phyloP scores from a whole-genome alignment of 169 alveolate species.

The Plasmodium billcollinsi region DNA sequence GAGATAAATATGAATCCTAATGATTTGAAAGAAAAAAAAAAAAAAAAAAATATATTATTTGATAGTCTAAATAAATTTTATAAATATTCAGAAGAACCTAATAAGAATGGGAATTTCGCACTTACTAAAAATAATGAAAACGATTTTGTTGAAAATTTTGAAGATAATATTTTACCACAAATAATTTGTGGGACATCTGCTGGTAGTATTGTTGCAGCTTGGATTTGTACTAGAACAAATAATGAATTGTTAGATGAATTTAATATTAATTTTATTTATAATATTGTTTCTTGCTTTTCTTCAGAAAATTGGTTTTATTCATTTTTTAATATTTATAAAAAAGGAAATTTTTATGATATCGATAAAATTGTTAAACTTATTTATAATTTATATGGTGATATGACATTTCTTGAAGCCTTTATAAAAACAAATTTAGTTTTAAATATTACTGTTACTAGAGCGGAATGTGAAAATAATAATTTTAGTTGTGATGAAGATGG shows the following conservation, averaged over 20 bases:
- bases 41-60: too few relatives aligned
- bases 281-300: conserved; percentile 76
- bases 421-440: conserved; percentile 85
- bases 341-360: conserved; percentile 82
- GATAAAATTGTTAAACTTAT: conserved; percentile 72
- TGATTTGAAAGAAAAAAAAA: too few relatives aligned
- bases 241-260: conserved; percentile 80
- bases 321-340: conserved; percentile 74
- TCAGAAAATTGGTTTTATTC: conserved; percentile 79
- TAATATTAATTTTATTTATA: conserved; percentile 62
- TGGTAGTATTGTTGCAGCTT: conserved; percentile 88
- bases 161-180: conserved; percentile 82
- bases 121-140: background rate
- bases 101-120: too few relatives aligned
- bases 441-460: conserved; percentile 86
- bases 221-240: conserved; percentile 84
- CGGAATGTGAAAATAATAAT: conserved; percentile 78
- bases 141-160: conserved; percentile 40
- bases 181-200: conserved; percentile 87
- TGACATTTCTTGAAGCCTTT: conserved; percentile 87
- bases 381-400: conserved; percentile 77
- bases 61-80: too few relatives aligned
- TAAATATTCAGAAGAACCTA: too few relatives aligned
- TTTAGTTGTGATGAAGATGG: conserved; percentile 77
- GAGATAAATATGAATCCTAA: too few relatives aligned